Base-by-base conservation (phyloP, 169 alveolate genomes). In the Plasmodium falciparum region DNA sequence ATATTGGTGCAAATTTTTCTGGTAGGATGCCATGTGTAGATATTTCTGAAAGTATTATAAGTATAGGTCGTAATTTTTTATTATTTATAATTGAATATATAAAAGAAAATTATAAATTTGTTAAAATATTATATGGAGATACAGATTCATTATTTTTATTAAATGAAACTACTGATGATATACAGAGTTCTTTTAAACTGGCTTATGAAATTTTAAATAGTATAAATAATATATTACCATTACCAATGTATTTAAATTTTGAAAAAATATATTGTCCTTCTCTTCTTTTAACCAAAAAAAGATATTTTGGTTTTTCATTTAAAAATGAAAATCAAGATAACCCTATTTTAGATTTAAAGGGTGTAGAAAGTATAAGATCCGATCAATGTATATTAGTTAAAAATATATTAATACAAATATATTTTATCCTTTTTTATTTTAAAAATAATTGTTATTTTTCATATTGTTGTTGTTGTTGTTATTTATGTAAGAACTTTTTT, bases 11-110 rank as follows among this genome's bases (percentile, higher is more conserved):
- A 1, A 94, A 94, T 50, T 95, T 97, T 92, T 97, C 98, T 26
- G 99, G 99, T 9, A 96, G 98, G 67, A 95, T 99, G 92, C 99
- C 99, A 22, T 99, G 99, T 94, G 95, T 98, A 1, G 99, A 97
- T 72, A 96, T 99, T 20, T 97, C 99, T 20, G 97, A 98, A 54
- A 95, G 99, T 72, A 98, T 99, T 12, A 98, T 99, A 22, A 96
- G 99, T 29, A 97, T 97, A 65, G 99, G 99, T 9, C 92, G 99
- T 70, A 93, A 96, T 45, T 98, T 98, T 95, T 96, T 99, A 72
- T 97, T 97, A 63, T 93, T 91, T 62, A 98, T 99, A 17, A 96
- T 95, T 90, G 97, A 96, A 56, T 89, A 93, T 47, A 98, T 98
- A 3, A 95, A 94, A 12, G 95, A 92, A 54, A 95, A 95, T 58